Conservation (phyloP, 2,329 filamentous ascomycete species). For the Calonectria honghensis region DNA sequence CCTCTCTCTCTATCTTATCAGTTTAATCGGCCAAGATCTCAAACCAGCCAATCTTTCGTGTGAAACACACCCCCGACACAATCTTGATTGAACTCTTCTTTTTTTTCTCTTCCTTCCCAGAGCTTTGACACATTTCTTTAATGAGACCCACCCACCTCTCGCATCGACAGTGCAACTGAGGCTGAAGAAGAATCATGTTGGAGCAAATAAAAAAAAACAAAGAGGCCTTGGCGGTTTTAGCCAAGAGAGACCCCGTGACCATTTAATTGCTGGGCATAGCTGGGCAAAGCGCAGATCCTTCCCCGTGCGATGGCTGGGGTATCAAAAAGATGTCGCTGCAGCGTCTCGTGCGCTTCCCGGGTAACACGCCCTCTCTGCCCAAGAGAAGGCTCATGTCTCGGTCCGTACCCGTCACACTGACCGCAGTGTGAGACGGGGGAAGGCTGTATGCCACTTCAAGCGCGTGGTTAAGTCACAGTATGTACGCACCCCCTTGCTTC, state of each 20-base stretch:
- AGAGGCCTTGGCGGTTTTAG: conserved; percentile 15
- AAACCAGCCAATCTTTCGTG: not conserved
- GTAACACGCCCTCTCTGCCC: not conserved
- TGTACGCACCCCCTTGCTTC: not conserved
- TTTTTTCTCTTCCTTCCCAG: not conserved
- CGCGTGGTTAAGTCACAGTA: not conserved
- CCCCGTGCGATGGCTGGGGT: conserved; percentile 11
- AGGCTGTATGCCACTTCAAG: not conserved
- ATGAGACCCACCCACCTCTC: not conserved
- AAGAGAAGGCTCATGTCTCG: conserved; percentile 14
- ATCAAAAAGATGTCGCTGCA: not conserved
- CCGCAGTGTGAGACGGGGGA: not conserved
- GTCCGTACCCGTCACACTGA: conserved; percentile 22
- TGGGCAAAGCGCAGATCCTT: conserved; percentile 18
- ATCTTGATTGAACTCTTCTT: not conserved
- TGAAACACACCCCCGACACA: not conserved
- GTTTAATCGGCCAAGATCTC: not conserved
- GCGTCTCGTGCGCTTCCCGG: not conserved
- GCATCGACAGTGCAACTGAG: conserved; percentile 1
- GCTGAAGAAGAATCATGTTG: conserved; percentile 1
- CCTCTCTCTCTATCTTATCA: conserved; percentile 10
- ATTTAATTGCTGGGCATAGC: conserved; percentile 15
- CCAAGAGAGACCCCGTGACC: conserved; percentile 25
- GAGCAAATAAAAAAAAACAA: not conserved
- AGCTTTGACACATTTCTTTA: not conserved